A percentile compares a stretch with the other conserved stretches of the same genome.
Evolutionary conservation across 192 early-diverging fungal genomes (phyloP).

Genomic region (Coemansia sp.): DNA sequence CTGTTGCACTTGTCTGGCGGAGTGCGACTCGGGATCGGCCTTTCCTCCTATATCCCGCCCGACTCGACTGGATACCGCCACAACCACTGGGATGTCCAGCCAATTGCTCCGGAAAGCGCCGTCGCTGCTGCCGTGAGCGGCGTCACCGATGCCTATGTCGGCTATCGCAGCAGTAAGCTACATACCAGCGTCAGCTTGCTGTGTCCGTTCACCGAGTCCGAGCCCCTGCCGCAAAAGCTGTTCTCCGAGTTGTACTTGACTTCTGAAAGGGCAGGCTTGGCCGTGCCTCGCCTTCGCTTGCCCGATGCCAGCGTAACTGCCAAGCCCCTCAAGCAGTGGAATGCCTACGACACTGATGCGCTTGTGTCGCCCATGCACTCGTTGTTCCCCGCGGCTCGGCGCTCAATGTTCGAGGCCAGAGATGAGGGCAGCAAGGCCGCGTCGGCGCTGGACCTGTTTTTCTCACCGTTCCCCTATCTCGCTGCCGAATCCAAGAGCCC

Average conservation of each 20-base stretch:
- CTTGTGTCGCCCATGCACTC: conserved; percentile 51
- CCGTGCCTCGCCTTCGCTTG: conserved; percentile 19
- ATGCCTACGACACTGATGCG: conserved; percentile 35
- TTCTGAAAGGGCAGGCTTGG: background rate
- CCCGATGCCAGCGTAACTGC: conserved; percentile 14
- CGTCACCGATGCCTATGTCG: conserved; percentile 44
- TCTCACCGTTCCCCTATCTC: conserved; percentile 28
- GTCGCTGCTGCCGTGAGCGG: conserved; percentile 13
- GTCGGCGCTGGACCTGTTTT: conserved; percentile 39
- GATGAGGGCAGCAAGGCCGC: background rate
- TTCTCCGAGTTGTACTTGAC: conserved; percentile 32
- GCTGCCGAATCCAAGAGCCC: background rate
- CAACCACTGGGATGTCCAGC: conserved; percentile 57
- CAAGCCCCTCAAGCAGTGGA: conserved; percentile 36
- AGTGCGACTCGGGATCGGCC: conserved; percentile 55
- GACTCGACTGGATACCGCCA: conserved; percentile 32
- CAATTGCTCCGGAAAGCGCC: conserved; percentile 49
- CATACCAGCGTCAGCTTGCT: conserved; percentile 50
- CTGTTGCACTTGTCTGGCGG: conserved; percentile 50
- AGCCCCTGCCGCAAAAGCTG: background rate
- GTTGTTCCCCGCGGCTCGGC: conserved; percentile 11
- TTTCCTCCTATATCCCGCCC: conserved; percentile 50
- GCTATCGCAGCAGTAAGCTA: conserved; percentile 47
- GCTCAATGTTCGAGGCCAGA: background rate
- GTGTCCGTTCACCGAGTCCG: conserved; percentile 40